A percentile compares a stretch with the other conserved stretches of the same genome.
These are phyloP conservation scores for Collariella sp. DNA, from an alignment of 495 filamentous ascomycete species.

Conservation along the genomic window DNA sequence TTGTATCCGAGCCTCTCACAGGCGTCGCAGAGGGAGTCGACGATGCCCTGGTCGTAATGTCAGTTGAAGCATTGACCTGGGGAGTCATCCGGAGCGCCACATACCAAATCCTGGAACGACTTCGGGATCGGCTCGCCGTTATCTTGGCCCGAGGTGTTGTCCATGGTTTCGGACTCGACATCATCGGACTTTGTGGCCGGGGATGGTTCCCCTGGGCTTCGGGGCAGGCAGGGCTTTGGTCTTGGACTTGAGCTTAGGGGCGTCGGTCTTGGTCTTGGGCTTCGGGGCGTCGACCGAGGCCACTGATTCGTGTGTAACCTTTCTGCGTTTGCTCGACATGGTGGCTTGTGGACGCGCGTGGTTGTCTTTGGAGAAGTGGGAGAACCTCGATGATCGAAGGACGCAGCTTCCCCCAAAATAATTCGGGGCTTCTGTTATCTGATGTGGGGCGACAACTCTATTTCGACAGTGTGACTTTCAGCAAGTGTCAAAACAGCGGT, in stretches of 20 bases:
- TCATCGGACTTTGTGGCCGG: constrained; percentile 8
- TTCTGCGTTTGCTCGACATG: constrained; percentile 26
- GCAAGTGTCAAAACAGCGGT: no score
- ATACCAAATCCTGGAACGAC: constrained; percentile 66
- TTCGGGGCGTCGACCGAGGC: constrained; percentile 3
- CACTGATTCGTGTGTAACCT: constrained; percentile 11
- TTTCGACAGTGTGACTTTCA: no score
- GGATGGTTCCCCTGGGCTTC: neutral
- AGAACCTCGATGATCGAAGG: constrained; percentile 1
- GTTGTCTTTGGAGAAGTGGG: neutral
- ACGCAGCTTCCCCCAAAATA: constrained; percentile 8
- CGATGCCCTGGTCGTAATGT: constrained; percentile 50
- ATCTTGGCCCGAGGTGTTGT: constrained; percentile 15
- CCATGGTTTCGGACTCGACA: constrained; percentile 17
- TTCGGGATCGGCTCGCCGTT: constrained; percentile 36
- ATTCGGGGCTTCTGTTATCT: constrained; percentile 23
- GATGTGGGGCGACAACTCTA: no score
- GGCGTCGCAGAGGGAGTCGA: constrained; percentile 79
- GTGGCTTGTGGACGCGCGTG: neutral
- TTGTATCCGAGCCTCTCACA: constrained; percentile 76
- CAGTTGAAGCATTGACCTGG: constrained; percentile 1
- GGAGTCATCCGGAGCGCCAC: neutral
- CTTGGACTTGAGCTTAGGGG: constrained; percentile 3
- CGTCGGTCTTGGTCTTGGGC: neutral
- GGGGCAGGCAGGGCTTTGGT: neutral